Evolutionary conservation across 2,329 filamentous ascomycete genomes (phyloP).

Genomic region (Lecanicillium sp.): DNA sequence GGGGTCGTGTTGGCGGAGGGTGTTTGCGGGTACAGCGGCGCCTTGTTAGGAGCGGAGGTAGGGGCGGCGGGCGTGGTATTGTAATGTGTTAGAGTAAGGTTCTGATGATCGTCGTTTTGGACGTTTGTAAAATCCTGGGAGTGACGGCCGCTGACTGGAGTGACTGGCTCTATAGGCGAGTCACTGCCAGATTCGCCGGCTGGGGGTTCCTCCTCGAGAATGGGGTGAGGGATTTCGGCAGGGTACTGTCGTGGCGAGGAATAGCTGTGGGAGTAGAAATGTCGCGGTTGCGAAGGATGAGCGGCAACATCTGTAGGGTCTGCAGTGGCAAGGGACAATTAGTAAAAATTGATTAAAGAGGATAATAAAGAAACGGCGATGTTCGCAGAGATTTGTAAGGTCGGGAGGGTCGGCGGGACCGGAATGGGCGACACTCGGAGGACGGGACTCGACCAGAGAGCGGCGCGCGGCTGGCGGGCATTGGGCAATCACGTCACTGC

Average conservation of each 20-base stretch:
- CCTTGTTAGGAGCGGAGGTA: conserved; percentile 4
- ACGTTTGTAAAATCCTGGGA: conserved; percentile 45
- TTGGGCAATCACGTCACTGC: too few species aligned
- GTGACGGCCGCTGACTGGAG: conserved; percentile 48
- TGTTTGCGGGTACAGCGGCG: conserved; percentile 1
- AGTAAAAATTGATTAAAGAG: conserved; percentile 8
- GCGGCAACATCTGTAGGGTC: conserved; percentile 3
- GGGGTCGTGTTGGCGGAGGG: conserved; percentile 8
- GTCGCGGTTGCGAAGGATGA: not conserved
- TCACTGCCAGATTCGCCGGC: conserved; percentile 54
- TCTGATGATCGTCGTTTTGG: conserved; percentile 30
- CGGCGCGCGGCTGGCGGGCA: too few species aligned
- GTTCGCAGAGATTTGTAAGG: too few species aligned
- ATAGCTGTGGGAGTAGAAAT: conserved; percentile 14
- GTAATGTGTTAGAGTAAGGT: conserved; percentile 4
- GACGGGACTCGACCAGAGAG: too few species aligned
- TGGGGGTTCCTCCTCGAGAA: conserved; percentile 38
- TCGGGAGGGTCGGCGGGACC: too few species aligned
- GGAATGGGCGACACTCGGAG: too few species aligned
- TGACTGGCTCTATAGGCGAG: conserved; percentile 50
- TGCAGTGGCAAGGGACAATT: conserved; percentile 10
- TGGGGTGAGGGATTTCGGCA: conserved; percentile 42
- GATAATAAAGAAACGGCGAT: not conserved
- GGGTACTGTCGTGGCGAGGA: conserved; percentile 39
- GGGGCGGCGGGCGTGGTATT: conserved; percentile 7